Conservation (phyloP, 345 rosid species). For the Trapa bicornis region DNA sequence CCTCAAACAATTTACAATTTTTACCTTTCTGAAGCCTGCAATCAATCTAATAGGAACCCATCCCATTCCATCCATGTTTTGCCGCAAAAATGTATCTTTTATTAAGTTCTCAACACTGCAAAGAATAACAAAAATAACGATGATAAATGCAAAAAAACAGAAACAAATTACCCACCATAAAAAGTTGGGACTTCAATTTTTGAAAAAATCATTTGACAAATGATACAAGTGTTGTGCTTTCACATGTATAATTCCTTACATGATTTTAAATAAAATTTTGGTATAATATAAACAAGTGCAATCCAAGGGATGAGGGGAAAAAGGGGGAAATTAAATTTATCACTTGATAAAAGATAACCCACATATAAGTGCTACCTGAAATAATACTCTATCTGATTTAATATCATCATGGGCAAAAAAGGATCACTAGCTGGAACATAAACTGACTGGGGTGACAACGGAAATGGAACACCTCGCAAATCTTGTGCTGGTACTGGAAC, state of each 20-base stretch:
- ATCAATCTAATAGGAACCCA: conserved; percentile 58
- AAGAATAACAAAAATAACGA: conserved; percentile 6
- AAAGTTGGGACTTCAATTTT: not conserved
- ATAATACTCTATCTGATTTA: conserved; percentile 69
- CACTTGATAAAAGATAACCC: not conserved
- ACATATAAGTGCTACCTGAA: conserved; percentile 46
- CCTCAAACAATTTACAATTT: conserved; percentile 3
- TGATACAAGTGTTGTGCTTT: not conserved
- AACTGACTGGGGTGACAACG: conserved; percentile 31
- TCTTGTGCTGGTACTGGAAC: conserved; percentile 32
- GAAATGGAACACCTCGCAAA: conserved; percentile 35
- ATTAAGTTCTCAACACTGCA: conserved; percentile 77
- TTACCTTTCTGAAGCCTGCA: conserved; percentile 79
- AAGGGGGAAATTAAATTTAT: not conserved
- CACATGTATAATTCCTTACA: too few species aligned
- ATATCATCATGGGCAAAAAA: conserved; percentile 43
- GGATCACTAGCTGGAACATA: conserved; percentile 33
- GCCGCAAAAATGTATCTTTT: conserved; percentile 65
- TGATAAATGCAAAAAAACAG: conserved; percentile 11
- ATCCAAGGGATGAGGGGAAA: not conserved
- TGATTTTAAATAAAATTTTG: not conserved
- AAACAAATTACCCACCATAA: conserved; percentile 1
- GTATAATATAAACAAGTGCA: not conserved
- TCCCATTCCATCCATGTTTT: conserved; percentile 80
- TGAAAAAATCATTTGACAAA: not conserved